A percentile compares a stretch with the other conserved stretches of the same genome.
Evolutionary conservation across 768 basidiomycete species (phyloP).

Genomic region (Mycena polygramma): DNA sequence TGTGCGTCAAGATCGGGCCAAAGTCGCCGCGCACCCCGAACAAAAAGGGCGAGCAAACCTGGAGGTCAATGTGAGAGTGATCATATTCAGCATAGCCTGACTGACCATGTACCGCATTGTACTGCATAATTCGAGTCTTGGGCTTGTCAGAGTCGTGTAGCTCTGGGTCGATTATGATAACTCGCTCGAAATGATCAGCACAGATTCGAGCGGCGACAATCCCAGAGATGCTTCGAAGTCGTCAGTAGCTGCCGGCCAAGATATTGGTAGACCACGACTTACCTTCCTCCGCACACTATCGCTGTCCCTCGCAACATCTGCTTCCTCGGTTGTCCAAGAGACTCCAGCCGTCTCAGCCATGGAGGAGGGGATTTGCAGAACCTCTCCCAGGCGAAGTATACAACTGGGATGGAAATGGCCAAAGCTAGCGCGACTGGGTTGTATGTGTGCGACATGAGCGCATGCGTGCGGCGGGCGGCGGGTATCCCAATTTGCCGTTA

Average conservation of each 20-base stretch:
- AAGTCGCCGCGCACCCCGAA: conserved; percentile 37
- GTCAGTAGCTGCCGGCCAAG: not conserved
- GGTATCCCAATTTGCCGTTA: no score
- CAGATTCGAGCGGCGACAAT: conserved; percentile 43
- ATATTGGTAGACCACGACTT: conserved; percentile 1
- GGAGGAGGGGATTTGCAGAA: conserved; percentile 15
- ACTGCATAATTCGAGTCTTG: conserved; percentile 39
- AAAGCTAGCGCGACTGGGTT: no score
- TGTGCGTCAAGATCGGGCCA: conserved; percentile 41
- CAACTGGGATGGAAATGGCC: no score
- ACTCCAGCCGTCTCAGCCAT: conserved; percentile 24
- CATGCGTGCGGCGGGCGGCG: no score
- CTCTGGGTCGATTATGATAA: conserved; percentile 45
- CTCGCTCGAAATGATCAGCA: conserved; percentile 45
- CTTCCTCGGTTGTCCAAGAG: conserved; percentile 27
- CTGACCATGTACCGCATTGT: conserved; percentile 37
- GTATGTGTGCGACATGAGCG: no score
- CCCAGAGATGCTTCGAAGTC: conserved; percentile 45
- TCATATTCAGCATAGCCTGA: no score
- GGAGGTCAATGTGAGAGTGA: not conserved
- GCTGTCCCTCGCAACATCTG: conserved; percentile 34
- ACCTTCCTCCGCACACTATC: conserved; percentile 46
- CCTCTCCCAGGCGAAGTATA: conserved; percentile 29
- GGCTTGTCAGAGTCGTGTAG: conserved; percentile 27
- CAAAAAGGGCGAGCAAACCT: conserved; percentile 35